Percentiles rank a stretch among this genome's conserved stretches.
phyloP scores from a whole-genome alignment of 768 basidiomycete genomes.

The Pleurotus eryngii region DNA sequence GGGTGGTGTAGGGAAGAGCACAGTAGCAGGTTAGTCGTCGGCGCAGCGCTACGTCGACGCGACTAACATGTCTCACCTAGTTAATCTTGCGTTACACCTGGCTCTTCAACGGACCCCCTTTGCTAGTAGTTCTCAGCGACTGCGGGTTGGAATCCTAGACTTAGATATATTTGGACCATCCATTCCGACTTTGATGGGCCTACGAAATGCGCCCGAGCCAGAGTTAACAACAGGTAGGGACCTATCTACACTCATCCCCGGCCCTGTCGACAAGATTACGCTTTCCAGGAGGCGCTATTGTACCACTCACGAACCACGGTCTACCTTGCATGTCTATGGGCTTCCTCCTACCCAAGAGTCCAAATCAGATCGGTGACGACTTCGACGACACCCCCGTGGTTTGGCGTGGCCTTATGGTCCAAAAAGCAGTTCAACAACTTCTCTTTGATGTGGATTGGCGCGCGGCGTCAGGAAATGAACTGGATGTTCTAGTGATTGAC shows the following conservation, averaged over 20 bases:
- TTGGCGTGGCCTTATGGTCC: conserved; percentile 98
- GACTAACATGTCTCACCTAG: conserved; percentile 31
- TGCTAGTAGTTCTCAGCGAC: conserved; percentile 27
- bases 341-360: conserved; percentile 70
- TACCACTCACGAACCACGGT: conserved; percentile 85
- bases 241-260: background rate
- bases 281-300: conserved; percentile 65
- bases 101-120: conserved; percentile 39
- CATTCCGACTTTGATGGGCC: conserved; percentile 88
- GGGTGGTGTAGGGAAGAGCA: conserved; percentile 95
- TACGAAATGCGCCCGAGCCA: conserved; percentile 77
- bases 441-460: conserved; percentile 95
- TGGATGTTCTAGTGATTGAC: conserved; percentile 89
- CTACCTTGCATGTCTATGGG: conserved; percentile 97
- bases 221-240: conserved; percentile 63
- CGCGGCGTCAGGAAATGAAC: conserved; percentile 26
- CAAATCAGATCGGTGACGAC: conserved; percentile 26
- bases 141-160: conserved; percentile 85
- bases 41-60: background rate
- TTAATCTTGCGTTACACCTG: conserved; percentile 79
- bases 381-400: conserved; percentile 78
- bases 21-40: conserved; percentile 65
- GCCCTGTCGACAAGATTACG: background rate
- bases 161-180: conserved; percentile 96
- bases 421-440: conserved; percentile 95